These are phyloP conservation scores for Hericium coralloides DNA, from an alignment of 768 basidiomycete species.

Conservation along the genomic window DNA sequence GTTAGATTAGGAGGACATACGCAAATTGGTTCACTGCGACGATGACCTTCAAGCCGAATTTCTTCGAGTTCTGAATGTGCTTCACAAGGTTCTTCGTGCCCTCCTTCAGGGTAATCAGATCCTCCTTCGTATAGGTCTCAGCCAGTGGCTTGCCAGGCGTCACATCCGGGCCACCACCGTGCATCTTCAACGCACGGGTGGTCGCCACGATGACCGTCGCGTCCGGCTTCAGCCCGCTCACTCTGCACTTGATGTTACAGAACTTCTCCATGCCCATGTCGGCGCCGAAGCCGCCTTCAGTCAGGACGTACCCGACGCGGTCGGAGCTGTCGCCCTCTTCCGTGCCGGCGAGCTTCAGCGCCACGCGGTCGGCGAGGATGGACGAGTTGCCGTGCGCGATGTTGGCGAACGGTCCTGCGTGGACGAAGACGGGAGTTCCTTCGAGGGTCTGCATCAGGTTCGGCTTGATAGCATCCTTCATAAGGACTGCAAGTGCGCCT, in stretches of 20 bases:
- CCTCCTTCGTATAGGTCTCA: constrained; percentile 90
- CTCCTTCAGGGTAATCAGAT: constrained; percentile 80
- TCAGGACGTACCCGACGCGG: constrained; percentile 89
- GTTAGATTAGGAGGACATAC: constrained; percentile 38
- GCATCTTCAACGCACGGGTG: constrained; percentile 98
- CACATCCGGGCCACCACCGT: constrained; percentile 95
- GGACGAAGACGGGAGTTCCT: constrained; percentile 98
- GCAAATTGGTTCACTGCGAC: constrained; percentile 93
- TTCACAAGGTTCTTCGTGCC: constrained; percentile 89
- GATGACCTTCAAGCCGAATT: constrained; percentile 94
- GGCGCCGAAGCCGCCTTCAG: constrained; percentile 97
- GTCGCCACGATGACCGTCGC: constrained; percentile 96
- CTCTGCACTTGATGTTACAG: constrained; percentile 98
- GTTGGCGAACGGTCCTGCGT: constrained; percentile 98
- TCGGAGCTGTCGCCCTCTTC: constrained; percentile 82
- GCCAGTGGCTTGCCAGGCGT: constrained; percentile 91
- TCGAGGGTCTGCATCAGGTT: constrained; percentile 98
- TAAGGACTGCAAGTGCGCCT: constrained; percentile 90
- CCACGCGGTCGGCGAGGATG: constrained; percentile 94
- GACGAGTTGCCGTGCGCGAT: constrained; percentile 99
- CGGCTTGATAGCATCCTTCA: constrained; percentile 99
- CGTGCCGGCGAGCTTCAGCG: constrained; percentile 92
- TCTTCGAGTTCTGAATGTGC: constrained; percentile 91
- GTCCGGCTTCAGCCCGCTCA: constrained; percentile 88
- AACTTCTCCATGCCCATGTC: constrained; percentile 99